These are phyloP conservation scores for Annona squamosa DNA, from an alignment of 164 flowering plant genomes.

Conservation along the genomic window DNA sequence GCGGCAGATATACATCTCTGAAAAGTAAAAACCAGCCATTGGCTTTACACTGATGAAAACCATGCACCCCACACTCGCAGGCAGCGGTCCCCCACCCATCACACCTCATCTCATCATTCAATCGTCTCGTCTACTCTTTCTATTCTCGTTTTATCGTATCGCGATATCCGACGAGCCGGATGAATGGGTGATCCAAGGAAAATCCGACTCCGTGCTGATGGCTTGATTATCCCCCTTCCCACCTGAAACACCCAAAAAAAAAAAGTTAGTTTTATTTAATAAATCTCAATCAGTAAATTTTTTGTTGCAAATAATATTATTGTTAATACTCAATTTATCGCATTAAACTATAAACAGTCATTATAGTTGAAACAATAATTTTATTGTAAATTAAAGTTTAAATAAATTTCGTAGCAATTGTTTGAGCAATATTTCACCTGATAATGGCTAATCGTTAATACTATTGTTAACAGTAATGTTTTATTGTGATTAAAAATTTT, in stretches of 20 bases:
- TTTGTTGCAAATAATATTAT: too few relatives aligned
- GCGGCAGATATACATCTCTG: not conserved
- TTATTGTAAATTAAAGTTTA: too few relatives aligned
- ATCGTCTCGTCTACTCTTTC: not conserved
- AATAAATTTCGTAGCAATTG: too few relatives aligned
- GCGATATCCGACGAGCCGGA: not conserved
- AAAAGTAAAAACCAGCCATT: not conserved
- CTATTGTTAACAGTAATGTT: too few relatives aligned
- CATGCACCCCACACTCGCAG: not conserved
- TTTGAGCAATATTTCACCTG: too few relatives aligned
- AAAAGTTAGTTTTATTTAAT: too few relatives aligned
- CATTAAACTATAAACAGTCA: too few relatives aligned
- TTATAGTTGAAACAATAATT: too few relatives aligned
- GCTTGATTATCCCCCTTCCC: not conserved
- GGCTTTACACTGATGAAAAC: constrained; percentile 4
- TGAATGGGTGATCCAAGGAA: not conserved
- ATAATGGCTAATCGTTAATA: too few relatives aligned
- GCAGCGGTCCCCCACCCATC: not conserved
- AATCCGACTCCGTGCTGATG: not conserved
- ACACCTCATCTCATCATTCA: not conserved
- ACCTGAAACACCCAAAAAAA: not conserved
- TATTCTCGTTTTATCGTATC: not conserved
- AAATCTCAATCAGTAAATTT: too few relatives aligned
- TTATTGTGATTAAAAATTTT: too few relatives aligned
- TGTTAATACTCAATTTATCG: too few relatives aligned